These are phyloP conservation scores for Lepidium africanum DNA, from an alignment of 345 rosid genomes.

Conservation along the genomic window DNA sequence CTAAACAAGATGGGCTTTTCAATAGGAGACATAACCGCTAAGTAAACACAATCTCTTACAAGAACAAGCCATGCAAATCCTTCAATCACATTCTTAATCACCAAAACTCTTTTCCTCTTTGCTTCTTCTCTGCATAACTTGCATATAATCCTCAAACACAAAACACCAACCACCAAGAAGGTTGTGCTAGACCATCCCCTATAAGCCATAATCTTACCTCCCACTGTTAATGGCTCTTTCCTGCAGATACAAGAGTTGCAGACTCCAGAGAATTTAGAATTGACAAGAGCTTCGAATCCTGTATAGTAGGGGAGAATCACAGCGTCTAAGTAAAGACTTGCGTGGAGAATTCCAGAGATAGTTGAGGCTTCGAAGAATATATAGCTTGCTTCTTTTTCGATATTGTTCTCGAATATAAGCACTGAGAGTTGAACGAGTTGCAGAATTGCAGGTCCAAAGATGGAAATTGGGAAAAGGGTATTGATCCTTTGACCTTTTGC, in stretches of 20 bases:
- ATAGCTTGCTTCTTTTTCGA: constrained; percentile 42
- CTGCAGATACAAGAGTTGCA: constrained; percentile 72
- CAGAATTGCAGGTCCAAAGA: constrained; percentile 60
- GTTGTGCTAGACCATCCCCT: constrained; percentile 57
- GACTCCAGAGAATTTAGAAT: constrained; percentile 60
- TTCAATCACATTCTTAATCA: constrained; percentile 26
- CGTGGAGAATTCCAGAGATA: constrained; percentile 72
- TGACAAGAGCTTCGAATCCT: constrained; percentile 64
- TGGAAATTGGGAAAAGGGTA: constrained; percentile 47
- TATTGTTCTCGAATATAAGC: constrained; percentile 45
- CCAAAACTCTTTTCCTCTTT: constrained; percentile 9
- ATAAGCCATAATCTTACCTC: constrained; percentile 57
- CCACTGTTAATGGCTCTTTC: constrained; percentile 50
- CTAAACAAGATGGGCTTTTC: constrained; percentile 31
- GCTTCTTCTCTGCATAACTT: constrained; percentile 27
- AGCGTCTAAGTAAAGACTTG: constrained; percentile 63
- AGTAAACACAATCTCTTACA: constrained; percentile 42
- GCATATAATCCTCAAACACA: constrained; percentile 45
- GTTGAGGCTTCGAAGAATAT: constrained; percentile 69
- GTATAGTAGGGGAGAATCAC: constrained; percentile 76
- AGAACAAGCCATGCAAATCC: constrained; percentile 43
- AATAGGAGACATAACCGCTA: constrained; percentile 35
- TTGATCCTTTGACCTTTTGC: constrained; percentile 70
- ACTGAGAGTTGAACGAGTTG: constrained; percentile 55
- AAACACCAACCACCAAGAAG: constrained; percentile 42